Percentiles rank a stretch among this genome's conserved stretches.
Evolutionary conservation across 371 early-diverging fungal species (phyloP).

Genomic region (Apophysomyces trapeziformis): DNA sequence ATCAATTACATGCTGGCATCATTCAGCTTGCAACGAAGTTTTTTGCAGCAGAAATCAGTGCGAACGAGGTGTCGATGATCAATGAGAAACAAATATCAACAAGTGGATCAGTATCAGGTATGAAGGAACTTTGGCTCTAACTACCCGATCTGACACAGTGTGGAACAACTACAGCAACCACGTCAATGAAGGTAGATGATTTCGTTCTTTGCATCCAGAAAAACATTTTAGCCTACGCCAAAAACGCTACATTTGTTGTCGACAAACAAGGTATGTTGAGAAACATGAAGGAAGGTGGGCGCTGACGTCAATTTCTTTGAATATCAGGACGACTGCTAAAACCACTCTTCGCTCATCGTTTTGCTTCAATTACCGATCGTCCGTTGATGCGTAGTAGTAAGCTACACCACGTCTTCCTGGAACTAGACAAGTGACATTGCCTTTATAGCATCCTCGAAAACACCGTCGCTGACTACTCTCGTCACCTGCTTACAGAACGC

Average conservation of each 20-base stretch:
- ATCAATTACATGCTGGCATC: conserved; percentile 12
- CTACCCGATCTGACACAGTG: conserved; percentile 18
- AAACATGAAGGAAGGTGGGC: background rate
- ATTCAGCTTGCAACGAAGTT: conserved; percentile 24
- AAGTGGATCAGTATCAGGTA: conserved; percentile 18
- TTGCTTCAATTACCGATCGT: background rate
- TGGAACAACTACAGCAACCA: conserved; percentile 24
- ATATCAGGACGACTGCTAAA: conserved; percentile 9
- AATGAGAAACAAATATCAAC: conserved; percentile 20
- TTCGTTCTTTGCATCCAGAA: conserved; percentile 23
- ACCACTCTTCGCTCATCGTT: background rate
- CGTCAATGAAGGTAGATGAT: conserved; percentile 18
- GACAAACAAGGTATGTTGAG: background rate
- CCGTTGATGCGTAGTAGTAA: conserved; percentile 4
- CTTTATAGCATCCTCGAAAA: conserved; percentile 24
- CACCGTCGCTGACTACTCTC: conserved; percentile 36
- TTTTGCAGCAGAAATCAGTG: conserved; percentile 18
- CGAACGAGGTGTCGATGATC: conserved; percentile 18
- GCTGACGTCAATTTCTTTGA: conserved; percentile 6
- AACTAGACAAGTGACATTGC: background rate
- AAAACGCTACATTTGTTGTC: conserved; percentile 29
- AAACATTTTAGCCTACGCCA: conserved; percentile 50
- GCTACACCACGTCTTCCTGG: background rate
- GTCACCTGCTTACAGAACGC: conserved; percentile 27
- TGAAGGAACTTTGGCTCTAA: background rate